Conservation (phyloP, 106 monocot species). For the Phalaenopsis equestris region DNA sequence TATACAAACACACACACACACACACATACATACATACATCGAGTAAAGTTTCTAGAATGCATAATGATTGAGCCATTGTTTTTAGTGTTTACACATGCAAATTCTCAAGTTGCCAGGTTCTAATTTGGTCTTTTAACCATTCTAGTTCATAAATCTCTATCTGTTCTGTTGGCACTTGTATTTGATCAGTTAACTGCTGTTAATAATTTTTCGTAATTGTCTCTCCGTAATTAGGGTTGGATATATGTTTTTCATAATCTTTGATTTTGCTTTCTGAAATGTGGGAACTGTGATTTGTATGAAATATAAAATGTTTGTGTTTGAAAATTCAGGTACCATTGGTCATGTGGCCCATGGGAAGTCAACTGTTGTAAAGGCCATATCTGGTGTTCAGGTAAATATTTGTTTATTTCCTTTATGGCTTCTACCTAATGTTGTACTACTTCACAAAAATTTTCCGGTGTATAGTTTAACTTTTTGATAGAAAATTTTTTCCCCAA, state of each 20-base stretch:
- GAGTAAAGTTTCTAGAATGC: no score
- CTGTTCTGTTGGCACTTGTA: neutral
- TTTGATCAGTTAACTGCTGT: neutral
- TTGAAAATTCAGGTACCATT: constrained; percentile 58
- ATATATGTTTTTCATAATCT: neutral
- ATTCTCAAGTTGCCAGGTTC: neutral
- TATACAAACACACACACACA: no score
- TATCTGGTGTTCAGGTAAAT: constrained; percentile 90
- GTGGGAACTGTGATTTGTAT: neutral
- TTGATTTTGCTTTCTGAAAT: neutral
- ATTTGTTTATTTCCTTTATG: neutral
- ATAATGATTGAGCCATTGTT: no score
- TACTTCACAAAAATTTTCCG: neutral
- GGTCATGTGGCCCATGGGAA: constrained; percentile 98
- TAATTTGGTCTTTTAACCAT: neutral
- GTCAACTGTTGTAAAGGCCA: constrained; percentile 93
- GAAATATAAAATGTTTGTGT: neutral
- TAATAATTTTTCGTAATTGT: neutral
- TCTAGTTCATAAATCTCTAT: neutral
- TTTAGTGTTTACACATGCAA: no score
- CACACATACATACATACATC: no score
- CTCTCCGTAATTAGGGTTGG: no score
- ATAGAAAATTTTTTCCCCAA: no score
- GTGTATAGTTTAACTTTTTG: neutral
- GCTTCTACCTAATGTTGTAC: neutral